These are phyloP conservation scores for Arbutus unedo DNA, from an alignment of 148 eudicot genomes.

Conservation along the genomic window DNA sequence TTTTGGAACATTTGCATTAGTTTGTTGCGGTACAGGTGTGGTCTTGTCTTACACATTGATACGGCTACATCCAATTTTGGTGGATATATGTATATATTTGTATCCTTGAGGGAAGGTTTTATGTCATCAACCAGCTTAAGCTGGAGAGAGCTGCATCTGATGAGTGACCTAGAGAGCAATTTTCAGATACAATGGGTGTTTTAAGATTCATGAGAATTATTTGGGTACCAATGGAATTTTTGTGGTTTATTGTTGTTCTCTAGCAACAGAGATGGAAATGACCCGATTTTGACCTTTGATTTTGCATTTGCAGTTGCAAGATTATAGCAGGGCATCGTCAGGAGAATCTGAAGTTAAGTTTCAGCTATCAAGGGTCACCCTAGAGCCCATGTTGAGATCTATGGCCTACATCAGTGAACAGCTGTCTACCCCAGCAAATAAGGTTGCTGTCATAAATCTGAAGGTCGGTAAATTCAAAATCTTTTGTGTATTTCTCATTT, in stretches of 20 bases:
- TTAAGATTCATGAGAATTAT: background rate
- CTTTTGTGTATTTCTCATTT: background rate
- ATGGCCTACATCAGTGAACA: conserved; percentile 88
- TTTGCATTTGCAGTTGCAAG: conserved; percentile 65
- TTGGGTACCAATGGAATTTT: background rate
- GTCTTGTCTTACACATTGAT: conserved; percentile 3
- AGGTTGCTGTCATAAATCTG: conserved; percentile 86
- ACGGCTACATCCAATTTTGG: background rate
- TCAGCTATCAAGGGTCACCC: conserved; percentile 57
- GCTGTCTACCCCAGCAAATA: conserved; percentile 71
- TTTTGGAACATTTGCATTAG: conserved; percentile 3
- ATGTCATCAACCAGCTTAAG: background rate
- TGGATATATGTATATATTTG: background rate
- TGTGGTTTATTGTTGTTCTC: background rate
- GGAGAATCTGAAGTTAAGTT: conserved; percentile 75
- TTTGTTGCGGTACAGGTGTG: conserved; percentile 8
- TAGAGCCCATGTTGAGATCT: conserved; percentile 87
- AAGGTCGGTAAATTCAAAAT: conserved; percentile 47
- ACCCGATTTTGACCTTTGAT: conserved; percentile 3
- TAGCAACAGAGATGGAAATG: background rate
- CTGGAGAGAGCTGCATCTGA: background rate
- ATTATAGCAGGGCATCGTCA: conserved; percentile 61
- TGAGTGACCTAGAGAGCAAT: background rate
- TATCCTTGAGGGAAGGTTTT: no score
- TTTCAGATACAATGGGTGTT: background rate